Base-by-base conservation (phyloP, 2,329 filamentous ascomycete species). In the Emergomyces pasteurianus region DNA sequence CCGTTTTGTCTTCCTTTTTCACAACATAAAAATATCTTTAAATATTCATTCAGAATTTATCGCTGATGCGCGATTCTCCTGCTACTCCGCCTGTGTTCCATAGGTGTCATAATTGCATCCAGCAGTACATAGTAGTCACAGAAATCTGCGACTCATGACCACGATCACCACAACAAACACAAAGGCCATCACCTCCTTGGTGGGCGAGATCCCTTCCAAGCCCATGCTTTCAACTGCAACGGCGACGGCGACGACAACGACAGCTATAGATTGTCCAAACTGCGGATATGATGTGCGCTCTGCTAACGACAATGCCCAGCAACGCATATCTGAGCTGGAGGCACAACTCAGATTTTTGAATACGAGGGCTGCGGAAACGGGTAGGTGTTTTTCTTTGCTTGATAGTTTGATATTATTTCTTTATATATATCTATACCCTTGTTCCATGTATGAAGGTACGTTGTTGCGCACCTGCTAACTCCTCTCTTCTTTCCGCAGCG, bases 261-360 rank as follows among this genome's bases (percentile, higher is more conserved):
- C 50, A 16, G 9, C 57, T 16, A 49, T 36, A 43, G 60, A 34
- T 16, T 77, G 75, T 67, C 73, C 75, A 50, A 70, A 72, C 54
- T 78, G 76, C 64, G 75, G 75, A 60, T 70, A 70, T 54, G 69
- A 70, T 36, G 63, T 68, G 64, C 67, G n/a, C 62, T 62, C 4
- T 54, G 62, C 67, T 10, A 61, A 66, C 52, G 64, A 64, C 12
- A 69, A 72, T 50, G 68, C 76, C 62, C 74, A 76, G 65, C 71
- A 71, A 62, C 69, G 75, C 56, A 75, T 81, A 62, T 69, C 71
- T 52, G 81, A 84, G 68, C 69, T 85, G 55, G 80, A 85, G 68
- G 76, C 78, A 46, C 81, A 85, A 67, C 76, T 84, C 38, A 74
- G 75, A 63, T 65, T 76, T 43, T 70, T 84, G 61, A 83, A 78